phyloP scores from a whole-genome alignment of 768 basidiomycete species.

The Naematelia aurantialba region DNA sequence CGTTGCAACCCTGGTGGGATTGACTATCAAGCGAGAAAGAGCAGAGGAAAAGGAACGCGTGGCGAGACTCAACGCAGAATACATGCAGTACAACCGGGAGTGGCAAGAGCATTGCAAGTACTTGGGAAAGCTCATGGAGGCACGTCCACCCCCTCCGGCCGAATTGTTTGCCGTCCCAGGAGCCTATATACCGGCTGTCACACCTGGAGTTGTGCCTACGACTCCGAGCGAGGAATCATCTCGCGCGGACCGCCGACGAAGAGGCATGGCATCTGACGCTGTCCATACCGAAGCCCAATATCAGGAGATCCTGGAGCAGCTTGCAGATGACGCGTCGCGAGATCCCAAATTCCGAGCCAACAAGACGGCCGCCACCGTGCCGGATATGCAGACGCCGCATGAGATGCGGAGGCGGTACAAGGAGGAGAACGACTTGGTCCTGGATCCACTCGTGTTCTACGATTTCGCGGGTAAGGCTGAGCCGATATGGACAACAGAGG shows the following conservation, averaged over 20 bases:
- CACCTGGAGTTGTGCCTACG: constrained; percentile 29
- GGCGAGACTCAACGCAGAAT: constrained; percentile 24
- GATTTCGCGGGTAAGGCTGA: constrained; percentile 63
- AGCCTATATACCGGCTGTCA: constrained; percentile 21
- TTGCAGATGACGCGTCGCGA: constrained; percentile 84
- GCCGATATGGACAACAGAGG: constrained; percentile 81
- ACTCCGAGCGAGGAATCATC: constrained; percentile 32
- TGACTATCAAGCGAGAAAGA: constrained; percentile 14
- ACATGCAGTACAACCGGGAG: constrained; percentile 29
- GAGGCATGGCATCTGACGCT: constrained; percentile 61
- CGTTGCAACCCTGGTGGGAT: constrained; percentile 13
- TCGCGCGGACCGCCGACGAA: constrained; percentile 39
- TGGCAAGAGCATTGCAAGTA: constrained; percentile 34
- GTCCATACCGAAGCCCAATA: constrained; percentile 94
- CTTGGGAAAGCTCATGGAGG: constrained; percentile 35
- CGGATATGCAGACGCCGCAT: constrained; percentile 63
- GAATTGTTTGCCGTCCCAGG: constrained; percentile 33
- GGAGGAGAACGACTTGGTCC: constrained; percentile 77
- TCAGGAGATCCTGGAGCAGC: constrained; percentile 92
- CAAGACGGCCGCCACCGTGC: constrained; percentile 78
- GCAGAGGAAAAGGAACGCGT: constrained; percentile 6
- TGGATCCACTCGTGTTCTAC: constrained; percentile 74
- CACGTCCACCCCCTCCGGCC: constrained; percentile 33
- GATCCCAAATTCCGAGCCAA: constrained; percentile 84
- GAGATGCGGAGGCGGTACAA: constrained; percentile 56